These are phyloP conservation scores for Auriscalpium vulgare DNA, from an alignment of 768 basidiomycete species.

Conservation along the genomic window DNA sequence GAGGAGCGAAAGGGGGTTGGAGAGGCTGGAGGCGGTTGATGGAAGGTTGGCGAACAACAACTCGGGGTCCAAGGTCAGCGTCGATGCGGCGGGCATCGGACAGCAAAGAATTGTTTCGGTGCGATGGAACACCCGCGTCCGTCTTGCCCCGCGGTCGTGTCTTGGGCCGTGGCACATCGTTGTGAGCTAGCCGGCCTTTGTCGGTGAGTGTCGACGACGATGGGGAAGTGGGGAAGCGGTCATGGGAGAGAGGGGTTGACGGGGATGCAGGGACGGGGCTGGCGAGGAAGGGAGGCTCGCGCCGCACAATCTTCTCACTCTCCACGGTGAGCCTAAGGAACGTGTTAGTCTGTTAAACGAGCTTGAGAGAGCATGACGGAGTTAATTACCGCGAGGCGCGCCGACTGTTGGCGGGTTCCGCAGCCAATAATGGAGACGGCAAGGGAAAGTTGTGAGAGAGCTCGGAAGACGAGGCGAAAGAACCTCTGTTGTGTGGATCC, in stretches of 20 bases:
- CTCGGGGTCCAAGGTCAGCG: conserved; percentile 7
- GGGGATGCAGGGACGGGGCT: conserved; percentile 4
- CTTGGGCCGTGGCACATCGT: neutral
- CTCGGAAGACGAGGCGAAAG: conserved; percentile 53
- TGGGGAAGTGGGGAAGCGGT: conserved; percentile 7
- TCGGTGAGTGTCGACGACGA: conserved; percentile 13
- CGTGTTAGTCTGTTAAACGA: neutral
- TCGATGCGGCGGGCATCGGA: neutral
- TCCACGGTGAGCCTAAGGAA: conserved; percentile 9
- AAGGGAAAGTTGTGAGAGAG: conserved; percentile 31
- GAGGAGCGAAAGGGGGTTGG: conserved; percentile 4
- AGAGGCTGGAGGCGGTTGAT: conserved; percentile 4
- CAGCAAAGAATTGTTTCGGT: neutral
- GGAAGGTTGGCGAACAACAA: conserved; percentile 13
- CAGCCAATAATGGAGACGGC: conserved; percentile 7
- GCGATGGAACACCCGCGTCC: conserved; percentile 2
- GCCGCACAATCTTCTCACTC: conserved; percentile 7
- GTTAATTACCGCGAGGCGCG: conserved; percentile 10
- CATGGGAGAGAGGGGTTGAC: neutral
- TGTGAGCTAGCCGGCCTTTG: neutral
- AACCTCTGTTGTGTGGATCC: conserved; percentile 37
- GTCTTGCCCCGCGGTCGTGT: conserved; percentile 11
- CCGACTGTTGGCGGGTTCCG: neutral
- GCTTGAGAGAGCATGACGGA: neutral
- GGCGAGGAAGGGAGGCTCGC: neutral